phyloP scores from a whole-genome alignment of 352 stramenopile genomes.

The Phytophthora tubulina region DNA sequence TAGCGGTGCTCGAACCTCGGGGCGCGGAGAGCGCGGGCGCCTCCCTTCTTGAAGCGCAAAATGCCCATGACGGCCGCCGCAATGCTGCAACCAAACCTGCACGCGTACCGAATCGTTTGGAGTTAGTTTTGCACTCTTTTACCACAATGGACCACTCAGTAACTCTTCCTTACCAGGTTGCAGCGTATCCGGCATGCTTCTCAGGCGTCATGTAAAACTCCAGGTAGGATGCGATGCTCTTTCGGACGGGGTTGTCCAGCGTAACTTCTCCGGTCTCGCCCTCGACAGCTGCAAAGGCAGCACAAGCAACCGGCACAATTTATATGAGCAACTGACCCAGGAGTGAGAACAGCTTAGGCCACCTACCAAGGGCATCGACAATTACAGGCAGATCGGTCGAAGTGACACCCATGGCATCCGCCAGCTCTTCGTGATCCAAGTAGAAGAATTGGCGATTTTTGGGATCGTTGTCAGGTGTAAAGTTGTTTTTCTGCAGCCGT shows the following conservation, averaged over 20 bases:
- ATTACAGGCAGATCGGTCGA: conserved; percentile 76
- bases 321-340: conserved; percentile 5
- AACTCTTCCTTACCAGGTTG: conserved; percentile 69
- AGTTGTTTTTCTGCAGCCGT: conserved; percentile 67
- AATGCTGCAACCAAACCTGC: conserved; percentile 84
- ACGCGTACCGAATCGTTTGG: not conserved
- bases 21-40: conserved; percentile 13
- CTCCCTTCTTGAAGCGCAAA: conserved; percentile 71
- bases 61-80: conserved; percentile 74
- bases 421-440: conserved; percentile 80
- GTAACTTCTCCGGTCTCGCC: conserved; percentile 44
- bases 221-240: conserved; percentile 81
- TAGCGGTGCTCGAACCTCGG: conserved; percentile 39
- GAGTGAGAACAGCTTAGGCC: not conserved
- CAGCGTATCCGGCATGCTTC: conserved; percentile 87
- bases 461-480: conserved; percentile 84
- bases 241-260: conserved; percentile 70
- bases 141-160: not conserved
- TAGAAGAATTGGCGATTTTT: conserved; percentile 85
- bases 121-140: conserved; percentile 1
- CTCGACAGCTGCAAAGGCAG: conserved; percentile 46
- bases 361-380: conserved; percentile 73
- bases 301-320: conserved; percentile 2
- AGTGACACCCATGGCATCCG: conserved; percentile 78
- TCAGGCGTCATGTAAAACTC: conserved; percentile 92